Percentiles rank a stretch among this genome's conserved stretches.
phyloP scores from a whole-genome alignment of 2,329 filamentous ascomycete genomes.

The Herpotrichia juniperi region DNA sequence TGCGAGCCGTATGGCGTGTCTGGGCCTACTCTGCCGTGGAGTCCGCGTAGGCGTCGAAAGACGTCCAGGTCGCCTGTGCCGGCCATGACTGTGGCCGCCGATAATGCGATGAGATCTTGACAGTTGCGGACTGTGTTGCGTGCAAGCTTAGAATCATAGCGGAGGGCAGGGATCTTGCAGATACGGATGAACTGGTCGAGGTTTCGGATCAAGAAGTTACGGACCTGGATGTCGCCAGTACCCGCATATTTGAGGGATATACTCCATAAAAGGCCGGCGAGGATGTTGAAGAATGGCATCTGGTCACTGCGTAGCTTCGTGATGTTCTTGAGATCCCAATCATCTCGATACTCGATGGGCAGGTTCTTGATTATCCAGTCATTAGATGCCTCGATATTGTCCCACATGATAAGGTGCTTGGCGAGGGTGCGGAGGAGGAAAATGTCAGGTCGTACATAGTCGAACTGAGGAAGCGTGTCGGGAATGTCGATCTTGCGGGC shows the following conservation, averaged over 20 bases:
- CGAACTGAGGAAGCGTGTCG: slow-evolving; percentile 87
- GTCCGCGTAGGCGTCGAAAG: slow-evolving; percentile 80
- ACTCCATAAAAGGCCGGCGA: slow-evolving; percentile 85
- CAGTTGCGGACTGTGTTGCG: slow-evolving; percentile 87
- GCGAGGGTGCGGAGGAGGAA: slow-evolving; percentile 88
- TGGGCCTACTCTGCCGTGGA: slow-evolving; percentile 84
- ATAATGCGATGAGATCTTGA: slow-evolving; percentile 83
- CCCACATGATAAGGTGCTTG: slow-evolving; percentile 93
- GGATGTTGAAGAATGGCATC: slow-evolving; percentile 89
- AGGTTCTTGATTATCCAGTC: slow-evolving; percentile 79
- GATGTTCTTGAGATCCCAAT: slow-evolving; percentile 65
- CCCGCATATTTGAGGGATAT: slow-evolving; percentile 55
- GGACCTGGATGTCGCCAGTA: slow-evolving; percentile 65
- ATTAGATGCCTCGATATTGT: slow-evolving; percentile 73
- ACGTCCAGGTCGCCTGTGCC: slow-evolving; percentile 89
- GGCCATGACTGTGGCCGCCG: slow-evolving; percentile 89
- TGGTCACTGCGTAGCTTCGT: slow-evolving; percentile 76
- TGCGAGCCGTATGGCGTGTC: slow-evolving; percentile 93
- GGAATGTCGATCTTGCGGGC: slow-evolving; percentile 93
- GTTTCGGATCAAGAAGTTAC: slow-evolving; percentile 82
- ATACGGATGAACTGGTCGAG: slow-evolving; percentile 86
- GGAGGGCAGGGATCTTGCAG: slow-evolving; percentile 64
- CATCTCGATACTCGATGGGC: slow-evolving; percentile 70
- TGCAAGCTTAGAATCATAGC: slow-evolving; percentile 85
- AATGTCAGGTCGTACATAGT: slow-evolving; percentile 92